Conservation (phyloP, 2,329 filamentous ascomycete genomes). For the Setomelanomma holmii region DNA sequence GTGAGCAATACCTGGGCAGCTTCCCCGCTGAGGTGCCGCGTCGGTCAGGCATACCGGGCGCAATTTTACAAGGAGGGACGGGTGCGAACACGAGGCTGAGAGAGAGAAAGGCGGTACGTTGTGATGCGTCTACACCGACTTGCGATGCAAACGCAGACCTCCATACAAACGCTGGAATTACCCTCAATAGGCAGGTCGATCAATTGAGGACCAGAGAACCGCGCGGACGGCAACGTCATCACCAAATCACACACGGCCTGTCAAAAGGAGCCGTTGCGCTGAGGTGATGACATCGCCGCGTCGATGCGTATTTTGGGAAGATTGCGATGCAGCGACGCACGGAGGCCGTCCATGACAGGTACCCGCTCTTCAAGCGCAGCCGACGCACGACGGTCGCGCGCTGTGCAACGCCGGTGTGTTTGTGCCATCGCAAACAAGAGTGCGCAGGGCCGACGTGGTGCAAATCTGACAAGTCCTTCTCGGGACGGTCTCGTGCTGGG, state of each 20-base stretch:
- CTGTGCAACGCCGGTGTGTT: constrained; percentile 7
- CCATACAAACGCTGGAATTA: too few relatives aligned
- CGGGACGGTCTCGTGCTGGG: background rate
- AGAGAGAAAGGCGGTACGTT: background rate
- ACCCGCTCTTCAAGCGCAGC: constrained; percentile 6
- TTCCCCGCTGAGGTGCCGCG: background rate
- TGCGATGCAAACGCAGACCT: background rate
- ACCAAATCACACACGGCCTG: background rate
- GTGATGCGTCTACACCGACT: too few relatives aligned
- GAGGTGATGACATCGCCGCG: constrained; percentile 12
- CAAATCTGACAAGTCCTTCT: constrained; percentile 1
- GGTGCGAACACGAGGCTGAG: background rate
- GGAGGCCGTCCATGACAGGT: constrained; percentile 8
- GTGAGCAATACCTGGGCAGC: background rate
- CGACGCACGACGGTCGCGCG: constrained; percentile 6
- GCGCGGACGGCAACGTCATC: background rate
- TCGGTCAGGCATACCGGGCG: background rate
- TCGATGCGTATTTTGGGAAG: constrained; percentile 11
- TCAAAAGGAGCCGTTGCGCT: background rate
- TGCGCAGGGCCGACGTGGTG: constrained; percentile 8
- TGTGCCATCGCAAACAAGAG: constrained; percentile 7
- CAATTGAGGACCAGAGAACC: background rate
- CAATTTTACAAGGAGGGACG: background rate
- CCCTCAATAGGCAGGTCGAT: too few relatives aligned
- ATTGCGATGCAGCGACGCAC: constrained; percentile 20